These are phyloP conservation scores for Picochlorum sp. DNA, from an alignment of 139 green algal genomes.

Conservation along the genomic window DNA sequence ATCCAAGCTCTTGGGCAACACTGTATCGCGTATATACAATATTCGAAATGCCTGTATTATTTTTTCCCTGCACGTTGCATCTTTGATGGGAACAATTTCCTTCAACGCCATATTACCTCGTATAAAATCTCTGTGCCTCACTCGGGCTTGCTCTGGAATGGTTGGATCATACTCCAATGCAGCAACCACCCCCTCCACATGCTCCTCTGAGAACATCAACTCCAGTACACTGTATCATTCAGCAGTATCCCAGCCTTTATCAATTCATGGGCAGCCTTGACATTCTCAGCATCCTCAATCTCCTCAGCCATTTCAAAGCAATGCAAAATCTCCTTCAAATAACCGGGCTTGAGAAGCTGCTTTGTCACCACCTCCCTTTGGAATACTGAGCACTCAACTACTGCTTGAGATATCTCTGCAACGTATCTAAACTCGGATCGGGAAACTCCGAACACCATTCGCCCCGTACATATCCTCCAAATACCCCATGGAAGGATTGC, in stretches of 20 bases:
- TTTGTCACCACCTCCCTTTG: constrained; percentile 63
- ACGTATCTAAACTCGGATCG: constrained; percentile 56
- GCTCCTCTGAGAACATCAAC: constrained; percentile 72
- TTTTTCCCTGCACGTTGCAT: constrained; percentile 60
- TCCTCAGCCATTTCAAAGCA: constrained; percentile 86
- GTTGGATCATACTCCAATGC: constrained; percentile 90
- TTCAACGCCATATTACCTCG: constrained; percentile 14
- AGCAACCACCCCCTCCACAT: constrained; percentile 84
- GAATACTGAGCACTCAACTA: constrained; percentile 53
- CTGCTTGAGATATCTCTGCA: constrained; percentile 74
- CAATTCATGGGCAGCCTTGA: constrained; percentile 64
- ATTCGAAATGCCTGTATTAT: constrained; percentile 95
- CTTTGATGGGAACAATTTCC: constrained; percentile 79
- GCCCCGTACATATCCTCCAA: neutral
- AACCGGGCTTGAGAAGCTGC: constrained; percentile 51
- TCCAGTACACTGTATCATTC: constrained; percentile 88
- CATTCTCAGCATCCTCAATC: constrained; percentile 74
- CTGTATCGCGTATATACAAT: constrained; percentile 89
- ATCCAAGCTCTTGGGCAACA: constrained; percentile 86
- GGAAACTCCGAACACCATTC: constrained; percentile 57
- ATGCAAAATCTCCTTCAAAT: constrained; percentile 69
- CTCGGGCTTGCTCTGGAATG: constrained; percentile 27
- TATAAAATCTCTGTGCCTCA: constrained; percentile 77
- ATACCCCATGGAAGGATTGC: constrained; percentile 40
- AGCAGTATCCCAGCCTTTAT: constrained; percentile 80